Base-by-base conservation (phyloP, 2,329 filamentous ascomycete genomes). In the Grosmannia penicillata region DNA sequence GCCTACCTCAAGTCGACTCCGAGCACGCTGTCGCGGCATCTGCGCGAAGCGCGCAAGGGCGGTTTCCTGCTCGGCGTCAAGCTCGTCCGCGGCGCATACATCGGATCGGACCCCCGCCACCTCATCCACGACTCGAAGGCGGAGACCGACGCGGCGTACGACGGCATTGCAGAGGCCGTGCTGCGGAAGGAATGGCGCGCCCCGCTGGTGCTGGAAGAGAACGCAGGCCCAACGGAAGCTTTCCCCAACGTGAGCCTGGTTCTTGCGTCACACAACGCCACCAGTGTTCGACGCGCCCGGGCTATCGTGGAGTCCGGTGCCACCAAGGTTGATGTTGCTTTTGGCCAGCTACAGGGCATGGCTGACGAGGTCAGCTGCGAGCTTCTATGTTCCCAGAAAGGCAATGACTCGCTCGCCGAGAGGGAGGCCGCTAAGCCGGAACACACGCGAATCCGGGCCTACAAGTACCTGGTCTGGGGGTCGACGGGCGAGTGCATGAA, bases 331-430 rank as follows among this genome's bases (percentile, higher is more conserved):
- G 63, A 69, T 31, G 55, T 70, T 3, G 61, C 65, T 1, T 86
- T 84, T 55, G 82, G 82, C 3, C 87, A 95, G 60, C 71, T 95
- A 1, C 82, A 89, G 62, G 87, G 89, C 29, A 96, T 96, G 89
- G 89, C 89, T 2, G 89, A 96, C 49, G 87, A 95, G 54, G 76
- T 96, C 37, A 40, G 29, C 33, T n/a, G 33, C 33, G n/a, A 26
- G 19, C 23, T 42, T 8, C n/a, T 42, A 11, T 15, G 33, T 15
- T 19, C 18, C 13, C 4, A 24, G 15, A 17, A 13, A 15, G 42
- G 14, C 39, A 30, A 22, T 17, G 34, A 33, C 23, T 25, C 46
- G 40, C 39, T 39, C 38, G 38, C 32, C 32, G 13, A 17, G 21
- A 21, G 14, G 15, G 18, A 33, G 22, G 23, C 35, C 4, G 6